These are phyloP conservation scores for Phytopythium boreale DNA, from an alignment of 352 stramenopile species.

Conservation along the genomic window DNA sequence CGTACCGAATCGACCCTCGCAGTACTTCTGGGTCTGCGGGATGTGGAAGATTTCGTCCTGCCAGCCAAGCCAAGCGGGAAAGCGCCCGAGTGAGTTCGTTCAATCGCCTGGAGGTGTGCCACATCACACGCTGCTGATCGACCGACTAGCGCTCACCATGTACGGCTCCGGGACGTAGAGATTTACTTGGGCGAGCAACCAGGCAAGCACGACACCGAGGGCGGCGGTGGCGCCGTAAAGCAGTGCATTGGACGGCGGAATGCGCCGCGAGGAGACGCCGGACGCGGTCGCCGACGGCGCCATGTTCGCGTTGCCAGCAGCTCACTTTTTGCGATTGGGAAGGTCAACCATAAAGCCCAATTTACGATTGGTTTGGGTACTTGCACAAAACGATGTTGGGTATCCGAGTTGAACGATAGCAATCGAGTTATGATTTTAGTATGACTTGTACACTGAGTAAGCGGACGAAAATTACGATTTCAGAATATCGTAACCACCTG, in stretches of 20 bases:
- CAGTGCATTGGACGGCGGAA: not conserved
- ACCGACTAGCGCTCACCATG: slow-evolving; percentile 39
- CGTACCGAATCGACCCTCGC: slow-evolving; percentile 58
- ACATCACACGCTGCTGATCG: not conserved
- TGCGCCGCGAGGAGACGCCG: not conserved
- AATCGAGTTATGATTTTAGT: too few species aligned
- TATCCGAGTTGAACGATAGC: too few species aligned
- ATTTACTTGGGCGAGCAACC: slow-evolving; percentile 36
- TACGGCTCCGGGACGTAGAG: slow-evolving; percentile 40
- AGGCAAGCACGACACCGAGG: slow-evolving; percentile 22
- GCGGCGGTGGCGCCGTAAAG: slow-evolving; percentile 3
- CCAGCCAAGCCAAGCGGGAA: not conserved
- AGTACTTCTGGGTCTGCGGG: slow-evolving; percentile 82
- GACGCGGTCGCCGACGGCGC: too few species aligned
- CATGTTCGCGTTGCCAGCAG: too few species aligned
- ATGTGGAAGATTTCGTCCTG: slow-evolving; percentile 88
- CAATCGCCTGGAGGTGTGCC: not conserved
- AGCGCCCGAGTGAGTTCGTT: not conserved
- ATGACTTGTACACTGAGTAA: too few species aligned
- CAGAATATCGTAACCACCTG: too few species aligned
- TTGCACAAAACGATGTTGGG: too few species aligned
- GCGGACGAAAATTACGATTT: too few species aligned
- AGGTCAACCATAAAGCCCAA: too few species aligned
- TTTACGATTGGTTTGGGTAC: too few species aligned
- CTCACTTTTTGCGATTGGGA: too few species aligned